These are phyloP conservation scores for Patellaria atrata DNA, from an alignment of 495 filamentous ascomycete species.

Conservation along the genomic window DNA sequence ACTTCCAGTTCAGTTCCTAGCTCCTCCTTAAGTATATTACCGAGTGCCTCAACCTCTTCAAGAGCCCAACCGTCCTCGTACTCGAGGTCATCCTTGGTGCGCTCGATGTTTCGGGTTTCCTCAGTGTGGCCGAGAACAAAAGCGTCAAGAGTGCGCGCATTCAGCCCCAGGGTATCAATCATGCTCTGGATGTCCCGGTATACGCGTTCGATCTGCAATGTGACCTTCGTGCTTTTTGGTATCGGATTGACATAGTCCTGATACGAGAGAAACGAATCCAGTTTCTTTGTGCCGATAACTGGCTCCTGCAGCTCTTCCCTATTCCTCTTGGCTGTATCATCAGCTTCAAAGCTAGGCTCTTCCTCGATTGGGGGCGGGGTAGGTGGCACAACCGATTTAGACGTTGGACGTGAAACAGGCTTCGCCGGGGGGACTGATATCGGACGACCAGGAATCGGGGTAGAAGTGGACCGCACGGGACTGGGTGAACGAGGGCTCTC, in stretches of 20 bases:
- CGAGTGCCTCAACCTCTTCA: conserved; percentile 52
- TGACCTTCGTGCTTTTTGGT: conserved; percentile 45
- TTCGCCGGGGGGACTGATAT: conserved; percentile 41
- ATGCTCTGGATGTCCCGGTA: conserved; percentile 93
- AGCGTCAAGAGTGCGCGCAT: conserved; percentile 56
- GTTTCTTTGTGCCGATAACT: conserved; percentile 35
- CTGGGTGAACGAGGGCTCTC: conserved; percentile 66
- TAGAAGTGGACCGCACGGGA: conserved; percentile 43
- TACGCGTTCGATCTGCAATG: conserved; percentile 67
- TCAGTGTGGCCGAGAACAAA: conserved; percentile 53
- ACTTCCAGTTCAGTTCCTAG: conserved; percentile 45
- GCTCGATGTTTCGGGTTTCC: conserved; percentile 33
- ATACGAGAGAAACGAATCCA: conserved; percentile 51
- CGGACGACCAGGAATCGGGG: conserved; percentile 35
- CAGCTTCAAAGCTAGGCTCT: conserved; percentile 31
- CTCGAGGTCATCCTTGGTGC: conserved; percentile 41
- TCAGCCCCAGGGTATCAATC: conserved; percentile 84
- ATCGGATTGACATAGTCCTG: conserved; percentile 49
- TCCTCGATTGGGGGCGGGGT: conserved; percentile 13
- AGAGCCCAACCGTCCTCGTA: conserved; percentile 47
- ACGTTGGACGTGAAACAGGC: background rate
- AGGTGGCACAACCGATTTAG: conserved; percentile 32
- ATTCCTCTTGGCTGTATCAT: conserved; percentile 49
- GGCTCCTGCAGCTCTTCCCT: conserved; percentile 40
- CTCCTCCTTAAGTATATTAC: conserved; percentile 27